phyloP scores from a whole-genome alignment of 163 green algal genomes.

The Scenedesmus sp. region DNA sequence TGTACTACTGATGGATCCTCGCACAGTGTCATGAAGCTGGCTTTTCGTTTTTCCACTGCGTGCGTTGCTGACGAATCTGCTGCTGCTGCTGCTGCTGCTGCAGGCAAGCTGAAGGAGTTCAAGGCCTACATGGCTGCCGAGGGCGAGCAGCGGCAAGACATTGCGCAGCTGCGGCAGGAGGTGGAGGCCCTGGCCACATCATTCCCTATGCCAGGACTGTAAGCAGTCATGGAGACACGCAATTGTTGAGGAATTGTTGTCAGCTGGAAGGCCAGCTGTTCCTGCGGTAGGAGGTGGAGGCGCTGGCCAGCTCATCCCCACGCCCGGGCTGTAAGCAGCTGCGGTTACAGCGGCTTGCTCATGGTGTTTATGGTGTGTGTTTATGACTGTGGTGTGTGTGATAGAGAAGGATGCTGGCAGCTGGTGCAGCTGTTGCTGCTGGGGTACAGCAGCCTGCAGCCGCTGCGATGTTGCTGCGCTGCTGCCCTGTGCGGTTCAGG shows the following conservation, averaged over 20 bases:
- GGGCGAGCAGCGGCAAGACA: conserved; percentile 61
- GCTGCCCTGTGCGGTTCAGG: neutral
- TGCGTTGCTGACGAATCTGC: neutral
- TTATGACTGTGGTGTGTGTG: too few relatives aligned
- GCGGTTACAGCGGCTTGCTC: neutral
- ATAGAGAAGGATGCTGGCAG: neutral
- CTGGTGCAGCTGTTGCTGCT: neutral
- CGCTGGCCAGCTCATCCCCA: conserved; percentile 84
- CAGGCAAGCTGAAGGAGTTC: conserved; percentile 93
- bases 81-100: conserved; percentile 53
- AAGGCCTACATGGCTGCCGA: conserved; percentile 77
- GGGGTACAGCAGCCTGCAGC: neutral
- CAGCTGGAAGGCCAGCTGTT: conserved; percentile 68
- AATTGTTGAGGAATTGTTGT: neutral
- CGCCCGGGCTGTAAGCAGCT: conserved; percentile 83
- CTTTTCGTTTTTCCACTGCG: neutral
- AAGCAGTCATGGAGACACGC: neutral
- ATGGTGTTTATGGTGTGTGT: too few relatives aligned
- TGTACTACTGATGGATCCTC: neutral
- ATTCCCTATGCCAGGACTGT: conserved; percentile 95
- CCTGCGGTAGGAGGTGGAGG: conserved; percentile 84
- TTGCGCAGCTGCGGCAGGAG: conserved; percentile 77
- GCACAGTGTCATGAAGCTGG: too few relatives aligned
- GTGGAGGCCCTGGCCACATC: conserved; percentile 84
- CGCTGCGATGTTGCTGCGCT: neutral